Percentiles rank a stretch among this genome's conserved stretches.
Conservation (phyloP, 2,329 filamentous ascomycete species). For the Bipolaris gigantea region DNA sequence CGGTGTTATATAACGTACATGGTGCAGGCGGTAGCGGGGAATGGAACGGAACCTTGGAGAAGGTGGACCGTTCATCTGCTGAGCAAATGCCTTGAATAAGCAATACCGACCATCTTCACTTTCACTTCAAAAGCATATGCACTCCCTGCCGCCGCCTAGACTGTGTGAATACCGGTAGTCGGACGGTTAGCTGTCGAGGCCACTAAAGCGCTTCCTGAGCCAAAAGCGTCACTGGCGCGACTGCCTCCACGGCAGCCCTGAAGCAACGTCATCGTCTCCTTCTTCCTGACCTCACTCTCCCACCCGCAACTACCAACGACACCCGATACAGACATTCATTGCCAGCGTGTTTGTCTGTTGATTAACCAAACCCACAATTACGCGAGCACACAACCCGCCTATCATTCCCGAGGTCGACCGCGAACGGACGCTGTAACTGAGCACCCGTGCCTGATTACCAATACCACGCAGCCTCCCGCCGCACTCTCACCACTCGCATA, state of each 20-base stretch:
- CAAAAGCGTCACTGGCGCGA: conserved; percentile 19
- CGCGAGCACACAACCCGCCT: conserved; percentile 6
- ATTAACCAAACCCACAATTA: background rate
- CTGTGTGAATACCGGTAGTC: background rate
- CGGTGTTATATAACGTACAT: conserved; percentile 2
- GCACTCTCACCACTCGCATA: conserved; percentile 15
- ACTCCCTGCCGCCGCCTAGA: background rate
- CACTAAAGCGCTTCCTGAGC: conserved; percentile 12
- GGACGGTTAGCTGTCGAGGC: conserved; percentile 5
- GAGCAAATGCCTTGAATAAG: background rate
- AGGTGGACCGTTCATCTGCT: conserved; percentile 19
- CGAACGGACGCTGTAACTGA: conserved; percentile 18
- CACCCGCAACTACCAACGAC: conserved; percentile 13
- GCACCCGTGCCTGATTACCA: conserved; percentile 35
- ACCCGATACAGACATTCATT: conserved; percentile 8
- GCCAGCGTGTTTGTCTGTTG: conserved; percentile 2
- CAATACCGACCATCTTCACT: background rate
- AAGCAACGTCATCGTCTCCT: conserved; percentile 22
- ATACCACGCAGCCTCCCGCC: conserved; percentile 21
- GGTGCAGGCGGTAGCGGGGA: conserved; percentile 17
- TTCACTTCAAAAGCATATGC: background rate
- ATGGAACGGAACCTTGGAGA: conserved; percentile 15
- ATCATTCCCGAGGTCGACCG: conserved; percentile 15
- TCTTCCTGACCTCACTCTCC: conserved; percentile 8
- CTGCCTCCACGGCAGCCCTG: conserved; percentile 6